Percentiles rank a stretch among this genome's conserved stretches.
These are phyloP conservation scores for Noccaea bulbosa DNA, from an alignment of 345 rosid genomes.

Conservation along the genomic window DNA sequence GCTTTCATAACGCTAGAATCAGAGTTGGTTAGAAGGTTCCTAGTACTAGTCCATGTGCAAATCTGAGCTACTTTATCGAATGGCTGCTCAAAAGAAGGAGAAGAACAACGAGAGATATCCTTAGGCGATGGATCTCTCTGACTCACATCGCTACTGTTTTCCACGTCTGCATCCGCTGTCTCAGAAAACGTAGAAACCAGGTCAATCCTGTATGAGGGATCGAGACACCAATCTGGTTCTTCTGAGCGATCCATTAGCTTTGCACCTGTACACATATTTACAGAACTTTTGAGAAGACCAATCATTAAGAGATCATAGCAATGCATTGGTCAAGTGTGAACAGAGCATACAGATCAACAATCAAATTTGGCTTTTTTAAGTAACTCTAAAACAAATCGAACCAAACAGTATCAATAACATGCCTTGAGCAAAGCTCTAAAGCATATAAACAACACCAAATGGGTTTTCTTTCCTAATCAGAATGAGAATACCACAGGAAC, in stretches of 20 bases:
- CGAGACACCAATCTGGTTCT: conserved; percentile 35
- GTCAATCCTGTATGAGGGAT: background rate
- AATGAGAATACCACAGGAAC: background rate
- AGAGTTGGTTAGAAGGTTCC: conserved; percentile 9
- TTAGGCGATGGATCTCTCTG: conserved; percentile 3
- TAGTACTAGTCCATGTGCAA: conserved; percentile 17
- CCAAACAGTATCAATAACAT: background rate
- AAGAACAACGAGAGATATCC: conserved; percentile 21
- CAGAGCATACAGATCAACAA: background rate
- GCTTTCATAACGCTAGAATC: conserved; percentile 30
- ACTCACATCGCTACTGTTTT: conserved; percentile 10
- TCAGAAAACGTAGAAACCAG: conserved; percentile 21
- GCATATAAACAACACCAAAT: conserved; percentile 10
- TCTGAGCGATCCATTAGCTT: conserved; percentile 17
- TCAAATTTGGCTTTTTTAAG: background rate
- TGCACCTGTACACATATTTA: conserved; percentile 33
- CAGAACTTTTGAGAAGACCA: background rate
- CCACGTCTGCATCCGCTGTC: background rate
- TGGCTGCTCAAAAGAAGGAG: conserved; percentile 5
- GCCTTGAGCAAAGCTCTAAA: conserved; percentile 12
- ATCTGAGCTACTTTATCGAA: conserved; percentile 20
- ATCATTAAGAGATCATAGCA: background rate
- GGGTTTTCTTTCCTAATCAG: background rate
- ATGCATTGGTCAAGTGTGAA: background rate
- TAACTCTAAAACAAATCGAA: background rate